phyloP scores from a whole-genome alignment of 108 stramenopile species.

The Discostella pseudostelligera region DNA sequence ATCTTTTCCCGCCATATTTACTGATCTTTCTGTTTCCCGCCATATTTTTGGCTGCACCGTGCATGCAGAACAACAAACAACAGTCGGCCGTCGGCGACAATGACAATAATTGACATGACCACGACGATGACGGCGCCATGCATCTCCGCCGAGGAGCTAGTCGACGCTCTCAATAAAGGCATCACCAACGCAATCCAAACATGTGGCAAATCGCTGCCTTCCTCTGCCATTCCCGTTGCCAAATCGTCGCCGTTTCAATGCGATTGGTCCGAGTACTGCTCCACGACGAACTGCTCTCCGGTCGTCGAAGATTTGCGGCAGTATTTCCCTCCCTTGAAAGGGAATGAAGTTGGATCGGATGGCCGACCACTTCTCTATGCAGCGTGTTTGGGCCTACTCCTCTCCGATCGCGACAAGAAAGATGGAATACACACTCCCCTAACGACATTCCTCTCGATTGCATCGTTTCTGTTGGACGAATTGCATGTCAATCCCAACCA shows the following conservation, averaged over 20 bases:
- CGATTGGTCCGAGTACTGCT: slow-evolving; percentile 46
- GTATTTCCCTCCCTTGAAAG: slow-evolving; percentile 26
- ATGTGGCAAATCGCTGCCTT: slow-evolving; percentile 29
- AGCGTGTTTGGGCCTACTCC: slow-evolving; percentile 40
- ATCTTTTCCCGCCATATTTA: too few relatives aligned
- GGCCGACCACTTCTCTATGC: slow-evolving; percentile 42
- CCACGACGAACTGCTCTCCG: slow-evolving; percentile 12
- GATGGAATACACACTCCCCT: slow-evolving; percentile 12
- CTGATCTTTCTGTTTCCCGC: too few relatives aligned
- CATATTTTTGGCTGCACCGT: too few relatives aligned
- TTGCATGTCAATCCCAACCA: slow-evolving; percentile 31
- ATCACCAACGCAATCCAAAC: slow-evolving; percentile 29
- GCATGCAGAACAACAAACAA: too few relatives aligned
- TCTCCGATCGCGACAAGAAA: slow-evolving; percentile 4
- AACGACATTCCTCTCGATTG: slow-evolving; percentile 39
- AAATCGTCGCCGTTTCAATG: slow-evolving; percentile 20
- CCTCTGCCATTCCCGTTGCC: slow-evolving; percentile 10
- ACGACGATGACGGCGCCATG: neutral
- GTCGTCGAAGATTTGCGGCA: slow-evolving; percentile 31
- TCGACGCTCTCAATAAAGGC: slow-evolving; percentile 40
- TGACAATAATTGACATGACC: too few relatives aligned
- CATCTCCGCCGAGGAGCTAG: slow-evolving; percentile 18
- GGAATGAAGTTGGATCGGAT: slow-evolving; percentile 28
- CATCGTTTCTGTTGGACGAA: slow-evolving; percentile 33
- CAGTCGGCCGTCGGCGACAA: too few relatives aligned